Evolutionary conservation across 192 early-diverging fungal species (phyloP), one percentile per base, ranked within the genome.

Genomic region (Anaeromyces robustus): DNA sequence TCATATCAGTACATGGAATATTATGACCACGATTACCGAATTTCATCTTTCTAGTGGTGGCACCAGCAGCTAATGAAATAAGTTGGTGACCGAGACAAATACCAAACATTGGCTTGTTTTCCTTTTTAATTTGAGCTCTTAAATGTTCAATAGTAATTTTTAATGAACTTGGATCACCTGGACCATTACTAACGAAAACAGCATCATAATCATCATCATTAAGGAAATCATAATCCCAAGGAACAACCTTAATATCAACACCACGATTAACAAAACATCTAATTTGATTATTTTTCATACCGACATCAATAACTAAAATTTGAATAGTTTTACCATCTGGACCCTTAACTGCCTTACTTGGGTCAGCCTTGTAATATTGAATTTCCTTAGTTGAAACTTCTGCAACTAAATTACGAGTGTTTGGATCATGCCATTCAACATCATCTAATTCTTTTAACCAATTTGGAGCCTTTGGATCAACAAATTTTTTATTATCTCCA

Each of bases 31-130:
- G 94, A 90, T 99, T 99, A 83, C 97, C 97, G 84, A 94, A 99
- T 84, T 95, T 95, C 94, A 99, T 95, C 89, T 99, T 99, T 84
- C 89, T 89, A 31, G 97, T 98, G 81, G 88, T 85, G 13, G 96
- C 97, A 22, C 97, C 97, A 14, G 96, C 87, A 13, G 97, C 97
- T 81, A 99, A 89, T 29, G 96, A 95, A 77, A 97, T 84, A 39
- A 99, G 88, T 87, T 99, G 97, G 87, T 99, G 97, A 19, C 97
- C 97, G n/a, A 99, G 87, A 89, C 97, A 99, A 84, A 99, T 99
- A 84, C 97, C 97, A 88, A 99, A 99, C 81, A 99, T 92, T 34
- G 97, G 97, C 84, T 95, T 95, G 77, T 90, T 93, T 18, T 89
- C 87, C 18, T 87, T 81, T 30, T 90, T 86, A 30, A 97, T 83